Base-by-base conservation (phyloP, 805 yeast genomes). In the Candida bentonensis region DNA sequence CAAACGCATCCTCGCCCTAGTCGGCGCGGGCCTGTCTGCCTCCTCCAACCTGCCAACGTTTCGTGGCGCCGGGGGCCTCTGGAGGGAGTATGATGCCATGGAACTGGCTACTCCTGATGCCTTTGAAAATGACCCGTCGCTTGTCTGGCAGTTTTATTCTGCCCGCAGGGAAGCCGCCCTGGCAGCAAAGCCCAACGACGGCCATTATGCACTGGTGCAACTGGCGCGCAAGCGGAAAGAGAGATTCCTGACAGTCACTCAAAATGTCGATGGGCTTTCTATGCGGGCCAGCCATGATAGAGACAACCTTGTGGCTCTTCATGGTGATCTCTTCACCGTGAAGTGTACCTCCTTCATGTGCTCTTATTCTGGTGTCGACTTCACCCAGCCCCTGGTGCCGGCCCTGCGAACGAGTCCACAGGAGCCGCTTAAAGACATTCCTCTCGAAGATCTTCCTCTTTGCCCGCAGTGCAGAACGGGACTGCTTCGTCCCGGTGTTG, bases 71-170 rank as follows among this genome's bases (percentile, higher is more conserved):
- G 78, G 78, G 42, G 89, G 92, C 0, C 63, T 79, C 23, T 86
- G 95, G 95, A 69, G 75, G 48, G 76, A 76, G 48, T 81, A 75
- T 62, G 80, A 80, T 43, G 77, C 87, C 52, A 78, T 83, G 40
- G 95, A 86, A 55, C 66, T 87, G 39, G 95, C 95, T 4, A 86
- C 95, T 0, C 95, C 94, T 0, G 95, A 86, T 56, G 95, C 95
- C 3, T 86, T 87, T 58, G 73, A 78, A 47, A 66, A 68, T 17
- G 88, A 86, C 56, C 95, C 96, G 0, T 83, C 84, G 0, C 66
- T 85, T 7, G 95, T 87, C 4, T 86, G 96, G 96, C 89, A 83
- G 56, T 86, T 82, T 54, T 86, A 87, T 60, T 69, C 85, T 3
- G 75, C 76, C 59, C 63, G 94, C 48, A 58, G 96, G 40, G 69